Evolutionary conservation across 108 stramenopile species (phyloP).

Genomic region (Cylindrotheca fusiformis): DNA sequence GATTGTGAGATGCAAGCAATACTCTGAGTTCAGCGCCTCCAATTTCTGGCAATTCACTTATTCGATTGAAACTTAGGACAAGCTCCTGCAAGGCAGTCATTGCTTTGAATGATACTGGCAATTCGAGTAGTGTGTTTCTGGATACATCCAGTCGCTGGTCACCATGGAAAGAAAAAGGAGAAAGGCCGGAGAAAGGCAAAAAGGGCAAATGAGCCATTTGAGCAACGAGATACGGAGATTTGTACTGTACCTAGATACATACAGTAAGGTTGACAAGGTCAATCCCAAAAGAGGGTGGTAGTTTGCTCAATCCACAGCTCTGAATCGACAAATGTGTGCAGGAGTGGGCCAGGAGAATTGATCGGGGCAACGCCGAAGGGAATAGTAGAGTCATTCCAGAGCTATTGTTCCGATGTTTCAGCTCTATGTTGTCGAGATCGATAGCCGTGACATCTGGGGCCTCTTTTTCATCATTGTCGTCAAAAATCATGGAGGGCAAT

Average conservation of each 20-base stretch:
- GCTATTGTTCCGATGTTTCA: neutral
- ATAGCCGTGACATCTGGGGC: neutral
- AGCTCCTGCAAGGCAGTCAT: slow-evolving; percentile 7
- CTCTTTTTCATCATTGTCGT: neutral
- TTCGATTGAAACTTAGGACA: slow-evolving; percentile 2
- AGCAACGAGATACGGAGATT: neutral
- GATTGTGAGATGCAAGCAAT: slow-evolving; percentile 19
- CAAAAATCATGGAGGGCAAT: neutral
- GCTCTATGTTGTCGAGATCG: neutral
- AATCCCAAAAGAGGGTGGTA: slow-evolving; percentile 29
- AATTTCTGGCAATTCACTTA: neutral
- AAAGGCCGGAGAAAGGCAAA: neutral
- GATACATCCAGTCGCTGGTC: slow-evolving; percentile 18
- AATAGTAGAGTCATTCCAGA: neutral
- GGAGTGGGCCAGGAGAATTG: slow-evolving; percentile 14
- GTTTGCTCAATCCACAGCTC: slow-evolving; percentile 1
- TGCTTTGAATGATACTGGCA: slow-evolving; percentile 23
- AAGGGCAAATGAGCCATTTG: neutral
- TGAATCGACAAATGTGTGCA: slow-evolving; percentile 4
- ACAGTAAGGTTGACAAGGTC: slow-evolving; percentile 36
- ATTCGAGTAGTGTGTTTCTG: slow-evolving; percentile 4
- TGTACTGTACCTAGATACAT: slow-evolving; percentile 1
- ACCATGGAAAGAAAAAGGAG: neutral
- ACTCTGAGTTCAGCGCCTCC: slow-evolving; percentile 2
- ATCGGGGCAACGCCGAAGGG: slow-evolving; percentile 3